A percentile compares a stretch with the other conserved stretches of the same genome.
Evolutionary conservation across 805 yeast genomes (phyloP).

Genomic region (Millerago galiae): DNA sequence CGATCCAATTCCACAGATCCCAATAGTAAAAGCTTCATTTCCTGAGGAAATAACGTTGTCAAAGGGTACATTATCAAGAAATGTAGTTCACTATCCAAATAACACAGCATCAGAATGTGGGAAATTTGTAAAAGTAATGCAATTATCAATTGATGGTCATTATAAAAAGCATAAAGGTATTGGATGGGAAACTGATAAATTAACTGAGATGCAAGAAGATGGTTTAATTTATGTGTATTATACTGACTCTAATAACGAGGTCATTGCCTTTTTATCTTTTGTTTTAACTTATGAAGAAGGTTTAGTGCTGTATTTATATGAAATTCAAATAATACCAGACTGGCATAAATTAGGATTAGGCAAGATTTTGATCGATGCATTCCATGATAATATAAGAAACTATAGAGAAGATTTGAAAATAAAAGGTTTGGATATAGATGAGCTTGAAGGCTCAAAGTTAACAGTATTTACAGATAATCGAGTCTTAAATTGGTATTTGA

Average conservation of each 20-base stretch:
- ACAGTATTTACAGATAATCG: constrained; percentile 47
- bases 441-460: constrained; percentile 23
- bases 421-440: constrained; percentile 2
- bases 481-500: constrained; percentile 39
- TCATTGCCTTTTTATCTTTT: constrained; percentile 41
- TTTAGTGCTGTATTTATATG: constrained; percentile 46
- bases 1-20: constrained; percentile 6
- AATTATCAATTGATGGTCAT: constrained; percentile 13
- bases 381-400: constrained; percentile 28
- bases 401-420: constrained; percentile 10
- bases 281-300: constrained; percentile 36
- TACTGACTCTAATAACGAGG: constrained; percentile 3
- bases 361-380: constrained; percentile 26
- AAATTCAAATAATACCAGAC: constrained; percentile 39
- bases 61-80: background rate
- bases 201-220: constrained; percentile 37
- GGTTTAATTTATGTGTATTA: constrained; percentile 13
- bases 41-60: background rate
- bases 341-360: constrained; percentile 36
- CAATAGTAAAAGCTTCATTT: constrained; percentile 1
- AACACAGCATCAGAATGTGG: constrained; percentile 1
- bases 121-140: constrained; percentile 8
- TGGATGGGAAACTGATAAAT: constrained; percentile 27
- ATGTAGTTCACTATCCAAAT: constrained; percentile 1
- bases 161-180: constrained; percentile 14